Evolutionary conservation across 2,329 filamentous ascomycete species (phyloP), one percentile per base, ranked within the genome.

Genomic region (Tetracladium maxilliforme): DNA sequence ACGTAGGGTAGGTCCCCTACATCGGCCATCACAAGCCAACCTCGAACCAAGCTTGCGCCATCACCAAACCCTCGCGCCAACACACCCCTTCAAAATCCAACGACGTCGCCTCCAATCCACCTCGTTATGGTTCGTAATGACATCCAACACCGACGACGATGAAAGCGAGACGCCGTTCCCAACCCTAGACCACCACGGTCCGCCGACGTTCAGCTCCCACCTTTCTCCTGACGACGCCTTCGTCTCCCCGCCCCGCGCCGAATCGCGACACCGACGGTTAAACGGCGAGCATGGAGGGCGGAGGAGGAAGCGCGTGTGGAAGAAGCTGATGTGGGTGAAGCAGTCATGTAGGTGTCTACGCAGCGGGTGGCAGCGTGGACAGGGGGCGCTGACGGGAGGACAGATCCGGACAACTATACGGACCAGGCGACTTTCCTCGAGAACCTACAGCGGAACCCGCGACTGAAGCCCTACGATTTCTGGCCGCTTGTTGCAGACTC

Each of bases 371-470:
- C 19, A 11, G 12, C 13, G 19, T 23, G 12, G 15, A 12, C 12
- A 11, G 14, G 22, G 19, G 13, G 10, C 34, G 28, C 33, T 45
- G 25, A 45, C 35, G 14, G 23, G 20, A n/a, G 14, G 10, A n/a
- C 24, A 86, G 82, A 92, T 45, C 86, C 90, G n/a, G 90, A 98
- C 50, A 98, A 98, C 50, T 95, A 95, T 48, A 95, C 90, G 20
- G 90, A 98, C 47, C 84, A 90, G 45, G 81, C 82, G 31, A 95
- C 90, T 2, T 98, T 98, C 42, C 74, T 98, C 37, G 87, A 94
- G 45, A 84, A 92, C 41, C 70, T 98, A 11, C 87, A 98, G 50
- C 72, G 86, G 23, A 98, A 98, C 48, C 87, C 87, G 5, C 75
- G 86, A 20, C 67, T 95, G 26, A 78, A 90, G 37, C 87, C 87